Evolutionary conservation across 257 asterid genomes (phyloP).

Genomic region (Salvia rosmarinus): DNA sequence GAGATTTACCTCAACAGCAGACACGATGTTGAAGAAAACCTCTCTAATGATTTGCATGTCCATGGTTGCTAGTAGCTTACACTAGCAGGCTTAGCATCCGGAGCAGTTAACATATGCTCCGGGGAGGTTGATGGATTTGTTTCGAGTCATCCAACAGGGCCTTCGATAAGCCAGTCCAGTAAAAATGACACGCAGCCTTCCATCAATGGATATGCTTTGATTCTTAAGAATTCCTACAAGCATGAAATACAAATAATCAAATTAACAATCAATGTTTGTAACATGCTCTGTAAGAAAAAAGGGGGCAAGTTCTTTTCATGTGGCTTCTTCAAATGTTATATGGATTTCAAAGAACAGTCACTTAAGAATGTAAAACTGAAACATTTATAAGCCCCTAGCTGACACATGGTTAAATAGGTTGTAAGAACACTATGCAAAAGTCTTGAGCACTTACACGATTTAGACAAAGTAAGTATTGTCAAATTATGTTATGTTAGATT

Average conservation of each 20-base stretch:
- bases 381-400: too few species aligned
- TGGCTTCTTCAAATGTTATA: slow-evolving; percentile 9
- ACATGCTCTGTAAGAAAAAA: not conserved
- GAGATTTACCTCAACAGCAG: slow-evolving; percentile 72
- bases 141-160: slow-evolving; percentile 58
- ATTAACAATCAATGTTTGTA: not conserved
- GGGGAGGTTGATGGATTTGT: slow-evolving; percentile 92
- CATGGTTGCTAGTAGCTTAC: slow-evolving; percentile 80
- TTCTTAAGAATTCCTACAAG: slow-evolving; percentile 57
- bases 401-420: too few species aligned
- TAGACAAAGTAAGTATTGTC: too few species aligned
- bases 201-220: slow-evolving; percentile 67
- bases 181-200: slow-evolving; percentile 69
- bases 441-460: too few species aligned
- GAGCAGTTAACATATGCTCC: slow-evolving; percentile 73
- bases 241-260: slow-evolving; percentile 10
- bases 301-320: not conserved
- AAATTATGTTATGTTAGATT: too few species aligned
- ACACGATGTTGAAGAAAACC: slow-evolving; percentile 57
- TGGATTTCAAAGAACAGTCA: too few species aligned
- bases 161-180: slow-evolving; percentile 76
- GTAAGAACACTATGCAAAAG: too few species aligned
- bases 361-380: too few species aligned
- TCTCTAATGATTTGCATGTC: slow-evolving; percentile 71
- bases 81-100: slow-evolving; percentile 68